Base-by-base conservation (phyloP, 1,139 yeast genomes). In the Yamadazyma siamensis region DNA sequence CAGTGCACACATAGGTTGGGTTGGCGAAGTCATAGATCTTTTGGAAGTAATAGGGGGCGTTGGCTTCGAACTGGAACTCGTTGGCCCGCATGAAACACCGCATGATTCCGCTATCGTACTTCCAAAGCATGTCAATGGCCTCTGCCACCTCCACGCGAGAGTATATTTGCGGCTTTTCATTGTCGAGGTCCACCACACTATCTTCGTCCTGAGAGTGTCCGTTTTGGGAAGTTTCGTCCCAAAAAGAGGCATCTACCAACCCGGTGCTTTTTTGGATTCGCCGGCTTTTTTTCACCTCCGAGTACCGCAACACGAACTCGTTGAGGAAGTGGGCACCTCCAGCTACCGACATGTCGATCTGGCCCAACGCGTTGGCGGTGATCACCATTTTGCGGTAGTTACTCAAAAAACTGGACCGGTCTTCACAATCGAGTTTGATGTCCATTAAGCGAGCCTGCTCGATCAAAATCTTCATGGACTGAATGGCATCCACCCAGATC, bases 401-500 rank as follows among this genome's bases (percentile, higher is more conserved):
- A 14, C 61, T 57, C 30, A 83, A 56, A 0, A 64, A 59, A n/a
- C 71, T 64, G 21, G 57, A 56, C 4, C 61, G 61, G 23, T 65
- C 66, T 46, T 83, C 91, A 47, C 86, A 79, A 31, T 75, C 80
- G 34, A 83, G 56, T 0, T 65, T 60, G 21, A 83, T 79, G 1
- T 75, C 75, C 37, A 80, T 46, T 44, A 68, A 76, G 29, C 88
- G 59, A 0, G 89, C 87, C 47, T 83, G 87, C 19, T 80, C 69
- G 24, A 91, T 75, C 32, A 91, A 62, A 17, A 80, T 80, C 51
- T 84, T 81, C 95, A 91, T 89, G 21, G 89, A 76, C 44, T 87
- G 94, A 31, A 89, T 76, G 2, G 94, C 79, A 57, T 91, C 97
- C 17, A 85, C 84, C 96, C 96, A 91, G 16, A 94, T 85, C n/a